These are phyloP conservation scores for Solanum ossicruentum DNA, from an alignment of 257 asterid genomes.

Conservation along the genomic window DNA sequence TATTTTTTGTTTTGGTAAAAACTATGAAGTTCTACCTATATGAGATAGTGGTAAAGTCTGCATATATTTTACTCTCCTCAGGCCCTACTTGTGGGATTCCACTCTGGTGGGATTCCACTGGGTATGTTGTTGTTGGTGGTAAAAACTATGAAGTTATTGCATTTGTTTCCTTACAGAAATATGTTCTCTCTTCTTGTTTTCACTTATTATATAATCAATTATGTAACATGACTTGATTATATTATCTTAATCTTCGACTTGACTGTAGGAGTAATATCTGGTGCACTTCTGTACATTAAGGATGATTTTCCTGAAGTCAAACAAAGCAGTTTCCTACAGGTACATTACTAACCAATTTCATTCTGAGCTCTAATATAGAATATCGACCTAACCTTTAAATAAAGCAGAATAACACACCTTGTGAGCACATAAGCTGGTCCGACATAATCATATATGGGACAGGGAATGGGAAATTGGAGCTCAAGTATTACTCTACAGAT, in stretches of 20 bases:
- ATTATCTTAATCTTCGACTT: conserved; percentile 2
- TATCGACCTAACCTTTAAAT: background rate
- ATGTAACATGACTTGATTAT: background rate
- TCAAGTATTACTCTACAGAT: background rate
- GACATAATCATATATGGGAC: background rate
- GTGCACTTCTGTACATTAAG: conserved; percentile 81
- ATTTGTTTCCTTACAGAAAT: background rate
- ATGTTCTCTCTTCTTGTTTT: background rate
- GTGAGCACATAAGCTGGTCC: background rate
- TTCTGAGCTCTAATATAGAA: background rate
- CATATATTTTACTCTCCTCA: too few species aligned
- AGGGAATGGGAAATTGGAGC: background rate
- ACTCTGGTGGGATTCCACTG: too few species aligned
- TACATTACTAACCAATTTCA: background rate
- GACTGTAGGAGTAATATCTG: conserved; percentile 86
- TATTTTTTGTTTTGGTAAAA: background rate
- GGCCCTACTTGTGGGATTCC: too few species aligned
- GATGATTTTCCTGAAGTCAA: conserved; percentile 79
- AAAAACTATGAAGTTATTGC: background rate
- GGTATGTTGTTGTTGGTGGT: too few species aligned
- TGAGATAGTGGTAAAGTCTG: too few species aligned
- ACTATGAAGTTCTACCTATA: background rate
- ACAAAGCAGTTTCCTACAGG: conserved; percentile 89
- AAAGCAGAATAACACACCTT: background rate
- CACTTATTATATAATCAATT: background rate